Evolutionary conservation across 805 yeast genomes (phyloP).

Genomic region (Barnettozyma pratensis): DNA sequence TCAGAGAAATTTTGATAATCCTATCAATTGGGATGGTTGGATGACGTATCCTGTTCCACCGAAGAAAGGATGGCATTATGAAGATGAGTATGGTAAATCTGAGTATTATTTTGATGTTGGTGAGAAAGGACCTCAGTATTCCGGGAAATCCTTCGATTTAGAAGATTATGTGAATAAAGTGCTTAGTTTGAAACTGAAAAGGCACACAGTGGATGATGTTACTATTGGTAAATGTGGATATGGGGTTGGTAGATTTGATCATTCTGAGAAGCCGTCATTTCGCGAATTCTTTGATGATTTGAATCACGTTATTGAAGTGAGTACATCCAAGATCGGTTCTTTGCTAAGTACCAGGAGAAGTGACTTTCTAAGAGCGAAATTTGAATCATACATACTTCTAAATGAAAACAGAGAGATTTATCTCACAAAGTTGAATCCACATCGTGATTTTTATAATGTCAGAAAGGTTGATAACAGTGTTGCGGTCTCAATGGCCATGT

Average conservation of each 20-base stretch:
- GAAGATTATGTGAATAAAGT: constrained; percentile 22
- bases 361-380: constrained; percentile 29
- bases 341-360: constrained; percentile 24
- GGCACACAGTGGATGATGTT: neutral
- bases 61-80: constrained; percentile 38
- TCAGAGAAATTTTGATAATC: constrained; percentile 68
- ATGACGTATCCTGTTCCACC: constrained; percentile 76
- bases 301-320: constrained; percentile 18
- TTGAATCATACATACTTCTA: constrained; percentile 30
- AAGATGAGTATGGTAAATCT: constrained; percentile 23
- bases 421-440: constrained; percentile 34
- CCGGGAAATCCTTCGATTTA: constrained; percentile 32
- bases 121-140: constrained; percentile 24
- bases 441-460: constrained; percentile 38
- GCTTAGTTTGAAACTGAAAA: constrained; percentile 5
- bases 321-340: constrained; percentile 10
- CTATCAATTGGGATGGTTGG: constrained; percentile 66
- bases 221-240: neutral
- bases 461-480: constrained; percentile 70
- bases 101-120: constrained; percentile 22
- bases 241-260: neutral
- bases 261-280: constrained; percentile 23
- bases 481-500: constrained; percentile 97
- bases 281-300: constrained; percentile 29
- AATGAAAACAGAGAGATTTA: constrained; percentile 31